Base-by-base conservation (phyloP, 2,329 filamentous ascomycete genomes). In the Drechslerella coelobrocha region DNA sequence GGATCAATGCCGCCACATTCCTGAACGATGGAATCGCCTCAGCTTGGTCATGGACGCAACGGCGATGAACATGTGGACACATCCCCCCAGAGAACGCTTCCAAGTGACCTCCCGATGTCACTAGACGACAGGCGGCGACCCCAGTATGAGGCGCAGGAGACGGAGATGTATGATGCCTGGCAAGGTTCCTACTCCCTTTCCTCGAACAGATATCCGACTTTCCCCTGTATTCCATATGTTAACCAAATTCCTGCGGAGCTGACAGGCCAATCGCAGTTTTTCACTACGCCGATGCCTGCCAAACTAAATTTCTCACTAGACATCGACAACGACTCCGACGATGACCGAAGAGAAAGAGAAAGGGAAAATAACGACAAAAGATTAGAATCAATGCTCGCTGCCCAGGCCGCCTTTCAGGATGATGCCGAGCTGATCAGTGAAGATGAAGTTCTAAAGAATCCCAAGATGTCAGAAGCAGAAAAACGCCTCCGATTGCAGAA, bases 121-220 rank as follows among this genome's bases (percentile, higher is more conserved):
- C 85, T 99, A 61, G 89, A 99, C 79, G 94, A 99, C 81, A 87
- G 94, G 71, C 86, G 88, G 75, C 84, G 84, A 76, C 84, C 89
- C 31, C 85, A 87, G 2, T 83, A 82, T 26, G 75, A 79, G 50
- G 84, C 89, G 61, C 83, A 84, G 39, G 94, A 97, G 82, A 96
- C 92, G 41, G 94, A 97, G 82, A 91, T 97, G 82, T 99, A 97
- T 79, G 94, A 99, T 84, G 94, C 91, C 75, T 99, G 94, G 94
- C 92, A 97, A 88, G 93, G 93, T 89, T 79, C 78, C 83, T 72
- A 81, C 66, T 68, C 59, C 59, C 63, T 61, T 63, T 52, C 69
- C 68, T 59, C 55, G 23, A 24, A 60, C 37, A 47, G 39, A 55
- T 51, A 61, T 57, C 52, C 68, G 26, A 41, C 60, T 47, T 53